Conservation (phyloP, 345 rosid species). For the Citrus glauca region DNA sequence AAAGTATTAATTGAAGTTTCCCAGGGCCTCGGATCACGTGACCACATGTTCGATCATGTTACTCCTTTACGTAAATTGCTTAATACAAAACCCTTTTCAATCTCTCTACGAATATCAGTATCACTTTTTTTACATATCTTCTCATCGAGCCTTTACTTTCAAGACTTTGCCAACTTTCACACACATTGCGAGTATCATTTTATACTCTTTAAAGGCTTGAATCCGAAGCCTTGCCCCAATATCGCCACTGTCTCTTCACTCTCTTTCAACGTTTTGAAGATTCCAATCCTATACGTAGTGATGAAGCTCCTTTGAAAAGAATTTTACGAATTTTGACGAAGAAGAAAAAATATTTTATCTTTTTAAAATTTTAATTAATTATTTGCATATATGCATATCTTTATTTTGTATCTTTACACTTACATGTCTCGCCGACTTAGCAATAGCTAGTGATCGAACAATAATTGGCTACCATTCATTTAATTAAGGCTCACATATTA, state of each 20-base stretch:
- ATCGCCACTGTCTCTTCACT: not conserved
- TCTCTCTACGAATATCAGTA: not conserved
- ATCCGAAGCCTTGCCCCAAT: constrained; percentile 4
- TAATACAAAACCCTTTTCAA: constrained; percentile 15
- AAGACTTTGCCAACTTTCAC: constrained; percentile 12
- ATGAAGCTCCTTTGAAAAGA: constrained; percentile 10
- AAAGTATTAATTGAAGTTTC: constrained; percentile 14
- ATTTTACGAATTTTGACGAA: constrained; percentile 8
- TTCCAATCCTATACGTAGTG: constrained; percentile 7
- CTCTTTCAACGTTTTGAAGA: constrained; percentile 14
- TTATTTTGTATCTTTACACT: not conserved
- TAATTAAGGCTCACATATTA: no score
- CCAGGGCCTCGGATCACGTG: constrained; percentile 27
- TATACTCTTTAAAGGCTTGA: constrained; percentile 14
- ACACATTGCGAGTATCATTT: not conserved
- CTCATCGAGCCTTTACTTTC: constrained; percentile 5
- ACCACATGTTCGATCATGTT: constrained; percentile 7
- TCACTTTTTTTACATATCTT: no score
- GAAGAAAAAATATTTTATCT: not conserved
- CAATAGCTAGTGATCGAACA: no score
- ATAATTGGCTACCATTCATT: no score
- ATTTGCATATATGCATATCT: not conserved
- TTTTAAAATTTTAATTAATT: not conserved
- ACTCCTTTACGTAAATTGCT: constrained; percentile 29
- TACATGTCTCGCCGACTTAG: constrained; percentile 9